phyloP scores from a whole-genome alignment of 345 rosid genomes.

The Microthlaspi erraticum region DNA sequence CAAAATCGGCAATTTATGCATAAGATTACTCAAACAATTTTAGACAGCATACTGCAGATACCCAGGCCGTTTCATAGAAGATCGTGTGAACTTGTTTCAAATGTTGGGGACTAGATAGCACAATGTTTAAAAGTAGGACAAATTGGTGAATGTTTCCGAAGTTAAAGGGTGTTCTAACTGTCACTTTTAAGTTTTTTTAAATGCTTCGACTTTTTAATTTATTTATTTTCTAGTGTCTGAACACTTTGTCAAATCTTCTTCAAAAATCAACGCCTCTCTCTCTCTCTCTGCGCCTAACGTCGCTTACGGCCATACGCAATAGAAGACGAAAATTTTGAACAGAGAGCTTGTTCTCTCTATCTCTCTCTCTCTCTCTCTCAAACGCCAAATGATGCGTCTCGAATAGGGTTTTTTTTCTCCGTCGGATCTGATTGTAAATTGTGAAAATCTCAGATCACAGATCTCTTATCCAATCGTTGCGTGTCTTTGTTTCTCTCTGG shows the following conservation, averaged over 20 bases:
- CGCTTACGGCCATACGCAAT: constrained; percentile 35
- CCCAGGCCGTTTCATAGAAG: constrained; percentile 18
- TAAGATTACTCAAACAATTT: background rate
- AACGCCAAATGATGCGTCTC: background rate
- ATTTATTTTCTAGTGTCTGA: background rate
- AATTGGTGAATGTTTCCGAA: constrained; percentile 17
- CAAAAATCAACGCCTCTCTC: constrained; percentile 35
- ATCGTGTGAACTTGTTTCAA: constrained; percentile 29
- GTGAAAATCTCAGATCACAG: constrained; percentile 27
- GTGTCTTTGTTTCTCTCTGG: constrained; percentile 39
- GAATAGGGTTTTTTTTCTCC: constrained; percentile 36
- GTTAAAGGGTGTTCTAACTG: constrained; percentile 23
- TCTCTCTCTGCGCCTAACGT: constrained; percentile 39
- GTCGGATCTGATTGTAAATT: constrained; percentile 43
- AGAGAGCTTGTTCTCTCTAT: background rate
- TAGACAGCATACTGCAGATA: background rate
- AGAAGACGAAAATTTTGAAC: constrained; percentile 21
- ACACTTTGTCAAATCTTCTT: constrained; percentile 38
- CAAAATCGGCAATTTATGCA: background rate
- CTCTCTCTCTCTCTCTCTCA: background rate
- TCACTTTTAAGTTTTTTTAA: constrained; percentile 11
- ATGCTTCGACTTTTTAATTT: constrained; percentile 3
- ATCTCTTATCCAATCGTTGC: constrained; percentile 41
- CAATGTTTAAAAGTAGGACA: background rate
- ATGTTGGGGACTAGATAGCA: constrained; percentile 3